Evolutionary conservation across 2,329 filamentous ascomycete species (phyloP).

Genomic region (Dryadomyces sulphureus): DNA sequence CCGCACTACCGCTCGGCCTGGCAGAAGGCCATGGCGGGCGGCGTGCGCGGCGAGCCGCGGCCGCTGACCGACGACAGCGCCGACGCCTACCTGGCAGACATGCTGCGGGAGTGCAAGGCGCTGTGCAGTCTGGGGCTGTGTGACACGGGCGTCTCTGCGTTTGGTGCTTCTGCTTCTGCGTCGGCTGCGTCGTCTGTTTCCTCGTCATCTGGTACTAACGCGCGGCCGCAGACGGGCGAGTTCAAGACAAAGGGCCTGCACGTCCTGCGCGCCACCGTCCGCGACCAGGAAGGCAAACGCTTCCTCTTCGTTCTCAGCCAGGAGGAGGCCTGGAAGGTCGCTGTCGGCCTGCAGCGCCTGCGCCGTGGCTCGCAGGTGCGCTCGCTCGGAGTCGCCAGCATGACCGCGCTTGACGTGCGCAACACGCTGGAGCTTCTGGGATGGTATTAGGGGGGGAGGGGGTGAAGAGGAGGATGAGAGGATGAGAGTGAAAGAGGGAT

Average conservation of each 20-base stretch:
- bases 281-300: conserved; percentile 51
- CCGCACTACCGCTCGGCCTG: conserved; percentile 30
- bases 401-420: conserved; percentile 38
- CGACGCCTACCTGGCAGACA: conserved; percentile 46
- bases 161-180: conserved; percentile 13
- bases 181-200: conserved; percentile 8
- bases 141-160: conserved; percentile 21
- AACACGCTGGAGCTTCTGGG: conserved; percentile 43
- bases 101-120: conserved; percentile 50
- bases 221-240: conserved; percentile 29
- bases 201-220: conserved; percentile 21
- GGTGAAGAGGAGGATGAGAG: background rate
- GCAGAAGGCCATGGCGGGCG: conserved; percentile 29
- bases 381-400: conserved; percentile 41
- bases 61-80: conserved; percentile 48
- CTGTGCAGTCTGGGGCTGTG: conserved; percentile 42
- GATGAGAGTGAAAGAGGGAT: background rate
- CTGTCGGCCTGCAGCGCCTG: conserved; percentile 44
- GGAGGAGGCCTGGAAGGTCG: conserved; percentile 54
- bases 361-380: conserved; percentile 45
- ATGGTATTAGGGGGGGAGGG: conserved; percentile 18
- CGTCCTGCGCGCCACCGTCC: conserved; percentile 46
- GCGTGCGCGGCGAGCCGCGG: conserved; percentile 30
- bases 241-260: conserved; percentile 43
- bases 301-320: conserved; percentile 51